phyloP scores from a whole-genome alignment of 73 alveolate species.

The Tetrahymena thermophila region DNA sequence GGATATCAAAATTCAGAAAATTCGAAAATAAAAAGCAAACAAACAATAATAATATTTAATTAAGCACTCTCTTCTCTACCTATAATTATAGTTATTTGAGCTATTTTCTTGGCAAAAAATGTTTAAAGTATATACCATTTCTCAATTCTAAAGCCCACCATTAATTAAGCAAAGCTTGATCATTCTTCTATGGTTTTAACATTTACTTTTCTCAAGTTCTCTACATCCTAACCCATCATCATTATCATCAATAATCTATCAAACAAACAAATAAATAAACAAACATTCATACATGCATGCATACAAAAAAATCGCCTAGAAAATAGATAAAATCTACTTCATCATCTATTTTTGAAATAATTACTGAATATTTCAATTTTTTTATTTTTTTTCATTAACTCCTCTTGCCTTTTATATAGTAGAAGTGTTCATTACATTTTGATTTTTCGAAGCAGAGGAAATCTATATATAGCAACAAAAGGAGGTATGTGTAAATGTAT shows the following conservation, averaged over 20 bases:
- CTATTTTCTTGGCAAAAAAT: background rate
- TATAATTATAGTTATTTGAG: background rate
- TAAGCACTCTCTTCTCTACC: background rate
- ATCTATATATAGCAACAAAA: background rate
- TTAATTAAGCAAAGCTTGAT: background rate
- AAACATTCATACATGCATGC: too few species aligned
- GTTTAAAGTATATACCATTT: background rate
- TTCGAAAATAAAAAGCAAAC: background rate
- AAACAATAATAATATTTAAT: background rate
- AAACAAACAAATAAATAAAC: too few species aligned
- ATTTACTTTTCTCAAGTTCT: background rate
- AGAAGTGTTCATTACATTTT: background rate
- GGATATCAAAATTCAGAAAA: background rate
- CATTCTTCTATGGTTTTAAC: background rate
- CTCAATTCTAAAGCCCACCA: background rate
- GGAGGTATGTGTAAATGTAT: background rate
- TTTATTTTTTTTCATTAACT: background rate
- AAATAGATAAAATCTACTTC: background rate
- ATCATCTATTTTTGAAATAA: background rate
- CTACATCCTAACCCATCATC: background rate
- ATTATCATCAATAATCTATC: too few species aligned
- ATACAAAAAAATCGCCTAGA: background rate
- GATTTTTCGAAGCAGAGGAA: background rate
- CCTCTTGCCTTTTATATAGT: background rate
- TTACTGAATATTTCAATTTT: background rate